Evolutionary conservation across 306 rosid genomes (phyloP).

Genomic region (Vigna mungo): DNA sequence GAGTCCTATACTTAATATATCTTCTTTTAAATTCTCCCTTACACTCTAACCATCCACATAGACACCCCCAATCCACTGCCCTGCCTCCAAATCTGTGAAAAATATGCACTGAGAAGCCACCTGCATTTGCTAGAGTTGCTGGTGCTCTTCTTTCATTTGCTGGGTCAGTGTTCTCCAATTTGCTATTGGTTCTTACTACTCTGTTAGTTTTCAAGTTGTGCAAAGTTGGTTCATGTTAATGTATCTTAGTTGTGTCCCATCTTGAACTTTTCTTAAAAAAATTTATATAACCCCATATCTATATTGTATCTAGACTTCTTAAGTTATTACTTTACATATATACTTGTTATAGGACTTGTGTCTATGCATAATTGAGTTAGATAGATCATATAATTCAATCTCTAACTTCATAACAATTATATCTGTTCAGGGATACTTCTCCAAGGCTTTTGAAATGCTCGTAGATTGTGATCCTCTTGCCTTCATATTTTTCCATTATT

Average conservation of each 20-base stretch:
- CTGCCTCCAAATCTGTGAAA: background rate
- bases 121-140: background rate
- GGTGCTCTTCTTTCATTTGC: background rate
- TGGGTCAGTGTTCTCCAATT: background rate
- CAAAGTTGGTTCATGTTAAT: background rate
- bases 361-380: slow-evolving; percentile 25
- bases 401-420: slow-evolving; percentile 41
- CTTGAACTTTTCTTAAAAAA: background rate
- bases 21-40: background rate
- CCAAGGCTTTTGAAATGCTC: slow-evolving; percentile 31
- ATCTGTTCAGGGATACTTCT: slow-evolving; percentile 43
- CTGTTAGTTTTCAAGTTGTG: background rate
- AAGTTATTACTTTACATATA: slow-evolving; percentile 11
- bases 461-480: slow-evolving; percentile 37
- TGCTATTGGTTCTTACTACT: slow-evolving; percentile 4
- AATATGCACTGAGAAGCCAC: background rate
- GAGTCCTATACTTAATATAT: background rate
- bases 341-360: background rate
- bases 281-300: no score
- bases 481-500: slow-evolving; percentile 35
- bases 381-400: slow-evolving; percentile 40
- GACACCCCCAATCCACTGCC: background rate
- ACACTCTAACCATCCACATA: background rate
- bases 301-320: background rate
- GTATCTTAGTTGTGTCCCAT: background rate